phyloP scores from a whole-genome alignment of 2,329 filamentous ascomycete species.

The Penicillium sclerotigenum region DNA sequence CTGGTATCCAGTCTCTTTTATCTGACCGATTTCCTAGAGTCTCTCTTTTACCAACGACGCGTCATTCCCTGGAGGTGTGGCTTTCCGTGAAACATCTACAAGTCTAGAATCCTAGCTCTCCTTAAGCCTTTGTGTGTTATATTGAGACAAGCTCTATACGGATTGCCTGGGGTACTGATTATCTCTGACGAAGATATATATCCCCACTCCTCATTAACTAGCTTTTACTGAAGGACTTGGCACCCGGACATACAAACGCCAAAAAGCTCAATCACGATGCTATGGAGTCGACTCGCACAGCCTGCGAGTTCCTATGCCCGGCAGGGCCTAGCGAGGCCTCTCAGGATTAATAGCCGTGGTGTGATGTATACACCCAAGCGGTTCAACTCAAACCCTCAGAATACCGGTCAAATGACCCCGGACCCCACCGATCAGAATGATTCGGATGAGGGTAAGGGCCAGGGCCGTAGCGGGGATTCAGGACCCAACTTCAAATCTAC shows the following conservation, averaged over 20 bases:
- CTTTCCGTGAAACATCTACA: slow-evolving; percentile 1
- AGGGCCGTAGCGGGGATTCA: slow-evolving; percentile 22
- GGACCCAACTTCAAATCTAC: slow-evolving; percentile 39
- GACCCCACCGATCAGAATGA: slow-evolving; percentile 33
- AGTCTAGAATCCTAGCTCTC: slow-evolving; percentile 3
- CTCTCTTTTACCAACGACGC: slow-evolving; percentile 11
- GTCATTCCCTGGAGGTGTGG: slow-evolving; percentile 19
- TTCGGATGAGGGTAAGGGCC: slow-evolving; percentile 26
- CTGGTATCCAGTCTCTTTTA: slow-evolving; percentile 6
- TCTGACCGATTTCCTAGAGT: slow-evolving; percentile 1
- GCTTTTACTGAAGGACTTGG: slow-evolving; percentile 1
- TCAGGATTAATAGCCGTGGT: slow-evolving; percentile 8
- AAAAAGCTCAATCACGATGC: slow-evolving; percentile 17
- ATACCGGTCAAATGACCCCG: slow-evolving; percentile 21
- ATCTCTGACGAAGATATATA: neutral
- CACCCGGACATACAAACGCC: neutral
- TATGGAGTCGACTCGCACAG: slow-evolving; percentile 27
- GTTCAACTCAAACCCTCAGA: slow-evolving; percentile 24
- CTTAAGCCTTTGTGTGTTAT: slow-evolving; percentile 6
- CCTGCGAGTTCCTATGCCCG: slow-evolving; percentile 21
- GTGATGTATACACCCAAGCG: slow-evolving; percentile 19
- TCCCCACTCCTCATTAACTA: neutral
- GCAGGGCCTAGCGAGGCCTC: slow-evolving; percentile 16
- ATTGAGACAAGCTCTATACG: neutral
- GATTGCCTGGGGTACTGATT: neutral